These are phyloP conservation scores for Pseudogymnoascus sp. DNA, from an alignment of 2,329 filamentous ascomycete genomes.

Conservation along the genomic window DNA sequence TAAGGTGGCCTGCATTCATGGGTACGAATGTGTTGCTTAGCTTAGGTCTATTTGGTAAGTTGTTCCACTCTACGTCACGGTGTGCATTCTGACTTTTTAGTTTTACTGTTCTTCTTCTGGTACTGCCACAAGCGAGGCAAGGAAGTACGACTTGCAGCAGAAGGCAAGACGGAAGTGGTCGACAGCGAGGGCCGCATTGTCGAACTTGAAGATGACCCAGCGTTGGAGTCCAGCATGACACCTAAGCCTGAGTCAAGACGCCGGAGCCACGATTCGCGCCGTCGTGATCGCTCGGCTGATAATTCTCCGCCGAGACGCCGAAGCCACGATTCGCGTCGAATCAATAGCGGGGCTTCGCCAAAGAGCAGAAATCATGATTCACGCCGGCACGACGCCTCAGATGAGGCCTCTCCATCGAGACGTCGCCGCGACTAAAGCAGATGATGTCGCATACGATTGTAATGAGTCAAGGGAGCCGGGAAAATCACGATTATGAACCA, in stretches of 20 bases:
- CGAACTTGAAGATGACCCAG: conserved; percentile 20
- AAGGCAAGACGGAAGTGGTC: conserved; percentile 14
- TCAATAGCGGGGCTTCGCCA: neutral
- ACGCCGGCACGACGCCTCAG: neutral
- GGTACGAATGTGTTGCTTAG: conserved; percentile 90
- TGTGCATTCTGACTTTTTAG: conserved; percentile 26
- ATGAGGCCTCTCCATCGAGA: neutral
- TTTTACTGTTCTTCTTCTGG: conserved; percentile 91
- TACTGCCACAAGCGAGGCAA: conserved; percentile 94
- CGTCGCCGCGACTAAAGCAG: neutral
- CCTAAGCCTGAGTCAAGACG: neutral
- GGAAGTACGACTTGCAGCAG: conserved; percentile 59
- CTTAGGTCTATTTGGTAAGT: conserved; percentile 75
- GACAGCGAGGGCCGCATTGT: conserved; percentile 20
- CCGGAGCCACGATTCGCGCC: neutral
- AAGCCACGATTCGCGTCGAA: neutral
- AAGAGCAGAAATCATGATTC: neutral
- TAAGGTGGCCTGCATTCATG: conserved; percentile 82
- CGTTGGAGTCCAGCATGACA: conserved; percentile 9
- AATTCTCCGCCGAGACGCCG: neutral
- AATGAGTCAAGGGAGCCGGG: neutral
- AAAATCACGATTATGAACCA: neutral
- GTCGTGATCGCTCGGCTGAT: neutral
- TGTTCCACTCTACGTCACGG: neutral
- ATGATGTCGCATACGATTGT: neutral